phyloP scores from a whole-genome alignment of 345 rosid genomes.

The Triadica sebifera region DNA sequence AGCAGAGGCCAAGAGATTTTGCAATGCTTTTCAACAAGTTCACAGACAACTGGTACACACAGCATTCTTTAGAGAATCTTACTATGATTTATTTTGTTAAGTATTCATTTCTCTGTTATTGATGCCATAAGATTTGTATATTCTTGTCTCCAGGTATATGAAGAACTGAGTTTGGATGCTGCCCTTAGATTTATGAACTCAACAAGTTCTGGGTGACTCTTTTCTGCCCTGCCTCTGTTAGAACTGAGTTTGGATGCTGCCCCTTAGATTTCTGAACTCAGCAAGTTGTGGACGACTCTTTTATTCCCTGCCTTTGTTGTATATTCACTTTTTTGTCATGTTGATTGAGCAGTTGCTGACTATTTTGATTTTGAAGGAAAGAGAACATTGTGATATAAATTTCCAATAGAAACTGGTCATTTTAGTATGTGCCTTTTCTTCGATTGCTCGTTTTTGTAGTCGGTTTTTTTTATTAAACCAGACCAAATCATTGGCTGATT shows the following conservation, averaged over 20 bases:
- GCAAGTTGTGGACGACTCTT: too few species aligned
- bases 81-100: not conserved
- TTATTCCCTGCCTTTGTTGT: too few species aligned
- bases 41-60: slow-evolving; percentile 74
- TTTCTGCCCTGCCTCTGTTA: not conserved
- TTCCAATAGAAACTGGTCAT: not conserved
- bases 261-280: too few species aligned
- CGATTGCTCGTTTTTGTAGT: too few species aligned
- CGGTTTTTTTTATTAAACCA: too few species aligned
- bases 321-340: not conserved
- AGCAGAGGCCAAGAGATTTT: slow-evolving; percentile 71
- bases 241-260: too few species aligned
- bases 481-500: too few species aligned
- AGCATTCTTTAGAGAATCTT: not conserved
- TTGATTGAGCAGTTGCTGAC: not conserved
- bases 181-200: slow-evolving; percentile 43
- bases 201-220: slow-evolving; percentile 18
- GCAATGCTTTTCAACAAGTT: slow-evolving; percentile 64
- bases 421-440: not conserved
- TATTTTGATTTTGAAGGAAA: not conserved
- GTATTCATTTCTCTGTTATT: not conserved
- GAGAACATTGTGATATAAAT: not conserved
- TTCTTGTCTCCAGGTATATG: slow-evolving; percentile 48
- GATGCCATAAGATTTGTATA: not conserved
- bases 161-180: slow-evolving; percentile 62